Conservation (phyloP, 2,329 filamentous ascomycete genomes). For the Cladophialophora immunda region DNA sequence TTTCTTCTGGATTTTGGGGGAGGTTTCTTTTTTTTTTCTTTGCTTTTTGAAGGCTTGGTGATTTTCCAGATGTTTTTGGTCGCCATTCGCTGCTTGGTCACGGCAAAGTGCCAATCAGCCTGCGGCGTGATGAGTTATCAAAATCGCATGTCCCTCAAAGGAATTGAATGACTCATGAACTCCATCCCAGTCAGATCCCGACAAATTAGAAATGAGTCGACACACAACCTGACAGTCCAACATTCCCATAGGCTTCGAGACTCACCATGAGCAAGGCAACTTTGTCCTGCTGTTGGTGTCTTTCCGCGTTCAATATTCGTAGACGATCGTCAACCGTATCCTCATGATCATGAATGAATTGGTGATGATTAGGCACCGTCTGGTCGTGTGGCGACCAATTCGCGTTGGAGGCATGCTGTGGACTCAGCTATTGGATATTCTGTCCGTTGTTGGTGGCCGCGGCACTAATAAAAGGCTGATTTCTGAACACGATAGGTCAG, state of each 20-base stretch:
- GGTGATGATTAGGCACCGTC: constrained; percentile 6
- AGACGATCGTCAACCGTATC: not conserved
- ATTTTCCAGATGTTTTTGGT: not conserved
- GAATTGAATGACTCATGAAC: not conserved
- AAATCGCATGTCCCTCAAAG: not conserved
- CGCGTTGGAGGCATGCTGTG: not conserved
- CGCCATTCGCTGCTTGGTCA: not conserved
- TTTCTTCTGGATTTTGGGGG: not conserved
- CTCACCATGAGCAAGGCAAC: not conserved
- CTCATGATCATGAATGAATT: not conserved
- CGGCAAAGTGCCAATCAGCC: not conserved
- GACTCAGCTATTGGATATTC: not conserved
- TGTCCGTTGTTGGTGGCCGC: not conserved
- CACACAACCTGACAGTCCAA: not conserved
- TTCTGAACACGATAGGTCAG: not conserved
- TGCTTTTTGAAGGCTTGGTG: not conserved
- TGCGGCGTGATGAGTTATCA: not conserved
- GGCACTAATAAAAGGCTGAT: not conserved
- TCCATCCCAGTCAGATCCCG: not conserved
- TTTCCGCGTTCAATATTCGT: not conserved
- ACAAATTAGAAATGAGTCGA: not conserved
- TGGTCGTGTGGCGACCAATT: constrained; percentile 2
- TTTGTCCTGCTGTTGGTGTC: not conserved
- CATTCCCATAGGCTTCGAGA: not conserved
- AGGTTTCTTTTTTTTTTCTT: not conserved